Percentiles rank a stretch among this genome's conserved stretches.
Evolutionary conservation across 2,329 filamentous ascomycete genomes (phyloP).

Genomic region (Seiridium cupressi): DNA sequence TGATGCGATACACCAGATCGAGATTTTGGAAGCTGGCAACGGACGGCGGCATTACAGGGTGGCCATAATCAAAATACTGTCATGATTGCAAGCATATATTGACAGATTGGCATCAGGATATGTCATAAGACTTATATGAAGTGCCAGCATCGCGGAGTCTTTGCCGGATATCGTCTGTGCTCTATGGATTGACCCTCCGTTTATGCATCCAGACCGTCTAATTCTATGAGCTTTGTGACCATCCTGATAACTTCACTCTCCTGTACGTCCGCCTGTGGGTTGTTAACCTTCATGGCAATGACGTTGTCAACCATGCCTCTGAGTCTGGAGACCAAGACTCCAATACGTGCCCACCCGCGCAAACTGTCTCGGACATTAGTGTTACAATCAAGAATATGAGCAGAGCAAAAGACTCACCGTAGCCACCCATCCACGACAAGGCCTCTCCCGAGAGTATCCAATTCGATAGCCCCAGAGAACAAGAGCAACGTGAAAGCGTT

Average conservation of each 20-base stretch:
- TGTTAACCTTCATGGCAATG: conserved; percentile 77
- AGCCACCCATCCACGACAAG: conserved; percentile 93
- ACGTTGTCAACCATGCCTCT: conserved; percentile 84
- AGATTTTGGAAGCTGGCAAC: no score
- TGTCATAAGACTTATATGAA: no score
- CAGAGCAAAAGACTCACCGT: conserved; percentile 25
- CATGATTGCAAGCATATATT: no score
- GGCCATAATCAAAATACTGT: no score
- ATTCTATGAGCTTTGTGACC: conserved; percentile 79
- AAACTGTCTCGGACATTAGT: conserved; percentile 40
- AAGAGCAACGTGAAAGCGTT: conserved; percentile 86
- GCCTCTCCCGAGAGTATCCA: conserved; percentile 85
- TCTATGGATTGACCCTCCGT: neutral
- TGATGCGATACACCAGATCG: no score
- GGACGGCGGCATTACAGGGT: no score
- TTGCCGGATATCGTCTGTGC: no score
- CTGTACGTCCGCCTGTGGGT: conserved; percentile 60
- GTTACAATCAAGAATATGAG: no score
- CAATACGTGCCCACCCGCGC: conserved; percentile 91
- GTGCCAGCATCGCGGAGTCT: no score
- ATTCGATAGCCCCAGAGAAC: conserved; percentile 79
- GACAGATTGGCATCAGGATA: no score
- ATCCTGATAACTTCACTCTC: conserved; percentile 69
- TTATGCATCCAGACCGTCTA: conserved; percentile 78
- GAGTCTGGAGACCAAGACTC: conserved; percentile 80